phyloP scores from a whole-genome alignment of 108 stramenopile species.

The Skeletonema tropicum region DNA sequence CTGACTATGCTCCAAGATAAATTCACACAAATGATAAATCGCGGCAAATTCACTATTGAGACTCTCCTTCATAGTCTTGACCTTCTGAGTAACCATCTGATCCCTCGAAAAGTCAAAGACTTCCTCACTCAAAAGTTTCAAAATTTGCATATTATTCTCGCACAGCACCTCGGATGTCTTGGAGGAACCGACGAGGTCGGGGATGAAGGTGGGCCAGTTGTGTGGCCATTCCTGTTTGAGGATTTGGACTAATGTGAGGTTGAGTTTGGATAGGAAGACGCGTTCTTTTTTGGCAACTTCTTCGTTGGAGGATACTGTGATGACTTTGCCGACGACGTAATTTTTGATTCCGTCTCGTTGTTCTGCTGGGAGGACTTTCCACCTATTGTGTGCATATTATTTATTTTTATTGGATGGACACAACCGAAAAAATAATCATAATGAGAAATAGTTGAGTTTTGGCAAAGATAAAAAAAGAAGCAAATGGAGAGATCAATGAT shows the following conservation, averaged over 20 bases:
- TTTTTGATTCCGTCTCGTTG: conserved; percentile 98
- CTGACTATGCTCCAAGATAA: conserved; percentile 91
- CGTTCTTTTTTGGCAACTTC: conserved; percentile 54
- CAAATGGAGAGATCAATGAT: no score
- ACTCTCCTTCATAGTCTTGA: conserved; percentile 87
- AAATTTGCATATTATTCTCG: conserved; percentile 99
- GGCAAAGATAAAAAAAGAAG: no score
- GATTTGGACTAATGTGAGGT: conserved; percentile 96
- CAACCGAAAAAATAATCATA: no score
- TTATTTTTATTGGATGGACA: neutral
- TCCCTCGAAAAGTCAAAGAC: conserved; percentile 98
- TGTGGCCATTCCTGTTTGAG: conserved; percentile 99
- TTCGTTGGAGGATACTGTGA: conserved; percentile 87
- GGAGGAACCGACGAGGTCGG: conserved; percentile 92
- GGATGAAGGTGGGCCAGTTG: conserved; percentile 99
- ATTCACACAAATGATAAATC: conserved; percentile 97
- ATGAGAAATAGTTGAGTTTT: no score
- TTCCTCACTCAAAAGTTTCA: conserved; percentile 97
- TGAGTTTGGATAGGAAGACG: conserved; percentile 89
- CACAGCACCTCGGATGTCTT: conserved; percentile 93
- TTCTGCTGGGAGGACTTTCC: conserved; percentile 89
- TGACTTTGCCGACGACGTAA: conserved; percentile 96
- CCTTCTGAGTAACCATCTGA: conserved; percentile 95
- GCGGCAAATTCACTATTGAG: conserved; percentile 95
- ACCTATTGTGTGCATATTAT: conserved; percentile 51